Evolutionary conservation across 164 flowering plant species (phyloP).

Genomic region (Santalum album): DNA sequence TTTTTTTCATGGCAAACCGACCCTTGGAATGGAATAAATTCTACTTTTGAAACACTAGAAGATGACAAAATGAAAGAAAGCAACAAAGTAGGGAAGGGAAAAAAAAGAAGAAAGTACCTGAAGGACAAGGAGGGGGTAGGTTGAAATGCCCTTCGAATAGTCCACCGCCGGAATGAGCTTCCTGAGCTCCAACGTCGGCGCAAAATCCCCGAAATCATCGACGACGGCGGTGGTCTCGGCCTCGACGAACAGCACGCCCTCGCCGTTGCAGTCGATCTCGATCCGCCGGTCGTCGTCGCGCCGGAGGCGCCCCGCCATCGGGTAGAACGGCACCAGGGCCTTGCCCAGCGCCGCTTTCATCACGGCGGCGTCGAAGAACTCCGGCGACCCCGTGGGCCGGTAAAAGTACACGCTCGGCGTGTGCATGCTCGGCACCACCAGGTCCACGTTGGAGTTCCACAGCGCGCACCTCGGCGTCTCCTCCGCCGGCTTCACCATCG

Average conservation of each 20-base stretch:
- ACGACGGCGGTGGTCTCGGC: not conserved
- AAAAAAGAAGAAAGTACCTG: not conserved
- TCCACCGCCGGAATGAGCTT: conserved; percentile 1
- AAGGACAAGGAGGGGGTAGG: not conserved
- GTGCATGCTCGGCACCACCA: conserved; percentile 37
- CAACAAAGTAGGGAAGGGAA: not conserved
- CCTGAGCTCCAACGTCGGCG: conserved; percentile 2
- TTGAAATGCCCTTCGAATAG: not conserved
- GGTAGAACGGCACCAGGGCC: conserved; percentile 2
- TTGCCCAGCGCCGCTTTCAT: conserved; percentile 29
- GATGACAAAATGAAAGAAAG: not conserved
- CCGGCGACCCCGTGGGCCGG: conserved; percentile 24
- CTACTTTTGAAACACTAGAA: not conserved
- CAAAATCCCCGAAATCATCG: conserved; percentile 1
- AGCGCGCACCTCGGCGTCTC: conserved; percentile 25
- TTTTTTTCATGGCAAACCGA: too few species aligned
- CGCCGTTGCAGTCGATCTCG: conserved; percentile 5
- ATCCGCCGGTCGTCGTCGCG: not conserved
- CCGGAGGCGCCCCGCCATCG: conserved; percentile 4
- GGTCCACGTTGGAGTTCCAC: conserved; percentile 40
- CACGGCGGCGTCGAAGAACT: conserved; percentile 27
- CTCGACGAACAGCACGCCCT: conserved; percentile 1
- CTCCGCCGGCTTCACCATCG: conserved; percentile 33
- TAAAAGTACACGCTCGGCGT: conserved; percentile 45
- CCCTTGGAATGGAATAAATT: too few species aligned